Evolutionary conservation across 805 yeast genomes (phyloP).

Genomic region (Millerozyma acaciae): DNA sequence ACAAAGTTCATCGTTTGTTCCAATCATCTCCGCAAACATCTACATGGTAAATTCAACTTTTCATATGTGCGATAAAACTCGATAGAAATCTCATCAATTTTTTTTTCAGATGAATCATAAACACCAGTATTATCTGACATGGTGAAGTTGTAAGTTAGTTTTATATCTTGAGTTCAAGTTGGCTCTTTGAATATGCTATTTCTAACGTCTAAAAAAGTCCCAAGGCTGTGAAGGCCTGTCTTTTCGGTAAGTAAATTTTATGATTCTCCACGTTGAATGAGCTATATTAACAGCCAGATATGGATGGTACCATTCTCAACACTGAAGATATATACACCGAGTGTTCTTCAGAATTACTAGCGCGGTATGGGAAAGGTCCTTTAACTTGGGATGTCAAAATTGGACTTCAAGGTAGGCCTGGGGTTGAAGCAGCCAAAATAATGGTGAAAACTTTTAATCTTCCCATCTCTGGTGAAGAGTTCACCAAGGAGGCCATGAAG

Average conservation of each 20-base stretch:
- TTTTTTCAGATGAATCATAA: too few relatives aligned
- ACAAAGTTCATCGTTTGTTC: too few relatives aligned
- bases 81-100: too few relatives aligned
- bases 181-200: too few relatives aligned
- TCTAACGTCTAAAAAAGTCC: slow-evolving; percentile 1
- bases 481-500: slow-evolving; percentile 46
- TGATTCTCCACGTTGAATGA: neutral
- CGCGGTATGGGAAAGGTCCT: slow-evolving; percentile 69
- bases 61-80: too few relatives aligned
- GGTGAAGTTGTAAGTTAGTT: too few relatives aligned
- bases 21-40: too few relatives aligned
- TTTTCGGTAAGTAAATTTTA: slow-evolving; percentile 50
- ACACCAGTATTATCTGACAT: too few relatives aligned
- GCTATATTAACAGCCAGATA: slow-evolving; percentile 42
- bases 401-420: slow-evolving; percentile 88
- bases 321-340: slow-evolving; percentile 90
- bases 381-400: slow-evolving; percentile 89
- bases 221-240: slow-evolving; percentile 53
- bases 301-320: slow-evolving; percentile 93
- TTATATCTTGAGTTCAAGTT: too few relatives aligned
- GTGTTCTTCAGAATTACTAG: slow-evolving; percentile 63
- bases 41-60: too few relatives aligned
- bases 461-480: slow-evolving; percentile 63
- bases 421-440: slow-evolving; percentile 62
- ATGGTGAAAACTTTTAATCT: slow-evolving; percentile 67